Percentiles rank a stretch among this genome's conserved stretches.
phyloP scores from a whole-genome alignment of 2,329 filamentous ascomycete genomes.

The Fusarium verticillioides region DNA sequence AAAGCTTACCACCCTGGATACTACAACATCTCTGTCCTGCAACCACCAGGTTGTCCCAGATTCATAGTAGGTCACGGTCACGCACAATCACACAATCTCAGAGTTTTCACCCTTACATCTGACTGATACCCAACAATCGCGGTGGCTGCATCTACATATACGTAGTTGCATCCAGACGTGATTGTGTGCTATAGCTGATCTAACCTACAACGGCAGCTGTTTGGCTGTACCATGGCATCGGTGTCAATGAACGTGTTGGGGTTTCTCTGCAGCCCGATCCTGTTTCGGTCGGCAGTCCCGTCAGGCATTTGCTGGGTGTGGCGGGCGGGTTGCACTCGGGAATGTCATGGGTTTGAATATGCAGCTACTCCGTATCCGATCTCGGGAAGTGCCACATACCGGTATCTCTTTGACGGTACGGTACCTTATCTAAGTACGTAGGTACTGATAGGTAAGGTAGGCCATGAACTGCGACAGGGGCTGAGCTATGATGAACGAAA shows the following conservation, averaged over 20 bases:
- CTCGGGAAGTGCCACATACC: slow-evolving; percentile 8
- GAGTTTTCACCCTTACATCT: background rate
- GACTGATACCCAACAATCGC: background rate
- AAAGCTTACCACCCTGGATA: background rate
- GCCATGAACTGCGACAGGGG: background rate
- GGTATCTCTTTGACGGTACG: background rate
- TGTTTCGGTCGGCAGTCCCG: slow-evolving; percentile 31
- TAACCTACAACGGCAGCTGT: slow-evolving; percentile 14
- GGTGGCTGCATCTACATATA: slow-evolving; percentile 9
- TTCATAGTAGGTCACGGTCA: slow-evolving; percentile 5
- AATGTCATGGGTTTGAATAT: slow-evolving; percentile 23
- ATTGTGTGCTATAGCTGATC: background rate
- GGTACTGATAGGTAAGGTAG: background rate
- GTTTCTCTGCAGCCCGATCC: slow-evolving; percentile 22
- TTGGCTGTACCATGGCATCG: slow-evolving; percentile 28
- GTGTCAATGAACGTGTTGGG: slow-evolving; percentile 25
- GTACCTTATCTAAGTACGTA: background rate
- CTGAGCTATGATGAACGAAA: background rate
- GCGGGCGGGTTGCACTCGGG: slow-evolving; percentile 21
- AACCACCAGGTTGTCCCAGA: background rate
- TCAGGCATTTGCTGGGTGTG: slow-evolving; percentile 1
- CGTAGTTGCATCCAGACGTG: background rate
- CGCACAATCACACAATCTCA: background rate
- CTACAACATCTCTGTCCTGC: background rate
- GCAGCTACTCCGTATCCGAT: background rate